Percentiles rank a stretch among this genome's conserved stretches.
phyloP scores from a whole-genome alignment of 2,329 filamentous ascomycete genomes.

The Colletotrichum ledebouriae region DNA sequence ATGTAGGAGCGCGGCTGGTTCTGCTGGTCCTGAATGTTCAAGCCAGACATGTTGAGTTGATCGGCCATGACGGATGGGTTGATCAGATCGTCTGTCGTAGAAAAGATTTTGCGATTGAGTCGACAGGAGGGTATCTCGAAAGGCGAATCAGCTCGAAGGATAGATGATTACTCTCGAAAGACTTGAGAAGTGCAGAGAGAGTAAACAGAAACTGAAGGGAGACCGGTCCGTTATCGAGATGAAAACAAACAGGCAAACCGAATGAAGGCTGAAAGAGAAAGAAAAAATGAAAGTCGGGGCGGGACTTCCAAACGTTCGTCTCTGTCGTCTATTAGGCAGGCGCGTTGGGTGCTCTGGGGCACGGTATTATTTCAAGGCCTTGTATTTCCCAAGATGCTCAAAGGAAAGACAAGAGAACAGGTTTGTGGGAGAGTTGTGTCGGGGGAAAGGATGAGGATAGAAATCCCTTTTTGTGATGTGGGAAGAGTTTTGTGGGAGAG shows the following conservation, averaged over 20 bases:
- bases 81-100: conserved; percentile 38
- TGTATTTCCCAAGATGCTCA: conserved; percentile 58
- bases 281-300: conserved; percentile 49
- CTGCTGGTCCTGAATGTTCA: conserved; percentile 70
- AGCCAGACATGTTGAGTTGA: conserved; percentile 84
- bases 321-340: conserved; percentile 51
- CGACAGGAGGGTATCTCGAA: conserved; percentile 37
- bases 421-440: conserved; percentile 43
- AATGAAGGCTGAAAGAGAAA: conserved; percentile 41
- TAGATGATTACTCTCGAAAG: conserved; percentile 49
- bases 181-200: conserved; percentile 42
- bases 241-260: conserved; percentile 43
- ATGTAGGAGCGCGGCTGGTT: conserved; percentile 78
- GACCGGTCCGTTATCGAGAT: conserved; percentile 40
- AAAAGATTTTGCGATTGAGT: conserved; percentile 20
- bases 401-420: conserved; percentile 61
- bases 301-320: conserved; percentile 44
- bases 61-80: conserved; percentile 76
- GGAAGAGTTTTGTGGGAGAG: conserved; percentile 44
- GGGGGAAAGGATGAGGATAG: conserved; percentile 46
- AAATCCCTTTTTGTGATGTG: conserved; percentile 48
- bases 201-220: conserved; percentile 43
- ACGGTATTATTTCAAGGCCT: conserved; percentile 42
- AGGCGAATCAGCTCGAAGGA: conserved; percentile 19
- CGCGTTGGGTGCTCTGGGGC: conserved; percentile 41